phyloP scores from a whole-genome alignment of 2,329 filamentous ascomycete species.

The Beauveria sp. region DNA sequence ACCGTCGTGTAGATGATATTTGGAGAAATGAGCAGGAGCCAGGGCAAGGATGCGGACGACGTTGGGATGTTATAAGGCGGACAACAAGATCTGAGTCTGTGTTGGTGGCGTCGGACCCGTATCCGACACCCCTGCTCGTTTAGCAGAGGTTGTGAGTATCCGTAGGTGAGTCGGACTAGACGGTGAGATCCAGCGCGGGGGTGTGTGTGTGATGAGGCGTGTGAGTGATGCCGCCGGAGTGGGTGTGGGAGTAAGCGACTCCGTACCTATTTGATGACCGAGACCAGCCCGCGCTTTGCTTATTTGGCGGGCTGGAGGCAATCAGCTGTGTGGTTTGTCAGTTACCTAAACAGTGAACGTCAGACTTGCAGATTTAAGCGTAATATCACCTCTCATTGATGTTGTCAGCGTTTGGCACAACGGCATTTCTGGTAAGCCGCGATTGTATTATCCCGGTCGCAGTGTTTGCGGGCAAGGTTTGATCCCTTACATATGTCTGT shows the following conservation, averaged over 20 bases:
- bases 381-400: not conserved
- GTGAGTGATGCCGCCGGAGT: slow-evolving; percentile 1
- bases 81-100: slow-evolving; percentile 8
- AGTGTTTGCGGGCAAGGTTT: too few relatives aligned
- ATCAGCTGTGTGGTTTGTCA: not conserved
- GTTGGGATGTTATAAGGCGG: slow-evolving; percentile 9
- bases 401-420: slow-evolving; percentile 2
- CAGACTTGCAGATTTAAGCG: not conserved
- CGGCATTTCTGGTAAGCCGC: not conserved
- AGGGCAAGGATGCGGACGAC: not conserved
- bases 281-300: not conserved
- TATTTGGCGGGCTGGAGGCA: not conserved
- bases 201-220: slow-evolving; percentile 3
- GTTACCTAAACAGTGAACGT: not conserved
- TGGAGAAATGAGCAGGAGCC: not conserved
- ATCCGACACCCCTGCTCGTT: slow-evolving; percentile 11
- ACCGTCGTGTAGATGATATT: not conserved
- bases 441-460: not conserved
- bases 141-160: not conserved
- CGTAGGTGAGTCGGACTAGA: not conserved
- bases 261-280: not conserved
- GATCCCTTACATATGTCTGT: not conserved
- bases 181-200: slow-evolving; percentile 9
- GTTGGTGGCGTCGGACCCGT: slow-evolving; percentile 12
- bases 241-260: slow-evolving; percentile 8